Conservation (phyloP, 2,329 filamentous ascomycete genomes). For the Xylaria sp. region DNA sequence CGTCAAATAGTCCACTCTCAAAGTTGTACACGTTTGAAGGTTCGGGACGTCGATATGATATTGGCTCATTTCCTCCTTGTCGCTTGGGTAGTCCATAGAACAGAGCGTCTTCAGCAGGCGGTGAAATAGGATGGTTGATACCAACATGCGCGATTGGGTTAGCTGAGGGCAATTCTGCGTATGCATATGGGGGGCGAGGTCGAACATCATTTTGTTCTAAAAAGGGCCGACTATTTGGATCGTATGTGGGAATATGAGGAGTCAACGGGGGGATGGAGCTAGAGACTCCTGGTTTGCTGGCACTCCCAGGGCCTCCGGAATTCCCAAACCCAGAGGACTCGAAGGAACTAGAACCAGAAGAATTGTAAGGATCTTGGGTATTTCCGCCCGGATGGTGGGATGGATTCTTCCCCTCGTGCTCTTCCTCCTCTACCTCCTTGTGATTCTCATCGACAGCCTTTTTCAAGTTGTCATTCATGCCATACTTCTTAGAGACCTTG, state of each 20-base stretch:
- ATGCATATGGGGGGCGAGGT: slow-evolving; percentile 24
- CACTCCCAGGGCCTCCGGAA: not conserved
- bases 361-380: not conserved
- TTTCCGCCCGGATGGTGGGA: not conserved
- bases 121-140: slow-evolving; percentile 29
- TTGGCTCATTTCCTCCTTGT: slow-evolving; percentile 29
- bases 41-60: slow-evolving; percentile 33
- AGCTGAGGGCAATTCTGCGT: slow-evolving; percentile 19
- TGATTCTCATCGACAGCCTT: slow-evolving; percentile 29
- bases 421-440: slow-evolving; percentile 25
- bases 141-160: slow-evolving; percentile 24
- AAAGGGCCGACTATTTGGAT: slow-evolving; percentile 18
- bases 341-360: not conserved
- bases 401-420: not conserved
- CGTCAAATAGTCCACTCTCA: slow-evolving; percentile 44
- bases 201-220: not conserved
- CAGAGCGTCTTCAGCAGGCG: slow-evolving; percentile 25
- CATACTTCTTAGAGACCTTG: slow-evolving; percentile 20
- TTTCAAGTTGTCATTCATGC: slow-evolving; percentile 33
- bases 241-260: slow-evolving; percentile 26
- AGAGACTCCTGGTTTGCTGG: not conserved
- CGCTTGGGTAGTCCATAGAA: slow-evolving; percentile 38
- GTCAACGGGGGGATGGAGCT: not conserved
- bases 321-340: not conserved
- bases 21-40: slow-evolving; percentile 43